phyloP scores from a whole-genome alignment of 2,329 filamentous ascomycete species.

The Juglanconis sp. region DNA sequence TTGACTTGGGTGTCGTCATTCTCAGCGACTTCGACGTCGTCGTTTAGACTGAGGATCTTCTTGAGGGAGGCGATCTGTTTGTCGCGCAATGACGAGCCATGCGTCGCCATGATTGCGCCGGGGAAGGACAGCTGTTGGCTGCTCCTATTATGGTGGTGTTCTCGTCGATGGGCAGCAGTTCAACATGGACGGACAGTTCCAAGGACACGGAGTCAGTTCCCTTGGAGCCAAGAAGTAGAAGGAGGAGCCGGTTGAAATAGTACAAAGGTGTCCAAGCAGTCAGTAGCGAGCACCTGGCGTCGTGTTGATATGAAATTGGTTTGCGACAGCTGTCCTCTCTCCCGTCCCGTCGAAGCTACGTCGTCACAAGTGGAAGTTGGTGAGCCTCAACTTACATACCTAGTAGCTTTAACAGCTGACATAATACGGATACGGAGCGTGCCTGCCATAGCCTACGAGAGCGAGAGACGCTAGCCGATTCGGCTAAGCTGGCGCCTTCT shows the following conservation, averaged over 20 bases:
- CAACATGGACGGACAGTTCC: constrained; percentile 5
- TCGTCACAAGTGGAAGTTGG: not conserved
- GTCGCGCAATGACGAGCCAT: constrained; percentile 46
- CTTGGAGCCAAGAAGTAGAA: not conserved
- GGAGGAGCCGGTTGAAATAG: not conserved
- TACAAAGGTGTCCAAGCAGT: not conserved
- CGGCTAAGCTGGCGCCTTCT: not conserved
- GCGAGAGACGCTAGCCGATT: not conserved
- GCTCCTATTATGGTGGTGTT: constrained; percentile 3
- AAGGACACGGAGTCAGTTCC: not conserved
- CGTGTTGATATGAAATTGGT: not conserved
- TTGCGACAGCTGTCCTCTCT: constrained; percentile 7
- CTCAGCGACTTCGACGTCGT: constrained; percentile 58
- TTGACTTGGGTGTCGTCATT: constrained; percentile 62
- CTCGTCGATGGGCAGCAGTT: constrained; percentile 10
- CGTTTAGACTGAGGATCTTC: constrained; percentile 93
- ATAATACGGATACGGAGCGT: not conserved
- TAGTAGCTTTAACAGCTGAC: constrained; percentile 1
- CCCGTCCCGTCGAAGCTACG: not conserved
- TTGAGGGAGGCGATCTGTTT: constrained; percentile 79
- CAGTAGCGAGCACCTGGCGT: not conserved
- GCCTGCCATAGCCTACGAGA: not conserved
- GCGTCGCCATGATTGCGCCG: constrained; percentile 40
- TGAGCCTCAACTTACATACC: constrained; percentile 4
- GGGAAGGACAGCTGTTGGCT: constrained; percentile 11